Base-by-base conservation (phyloP, 352 stramenopile species). In the Pilasporangium apinafurcum region DNA sequence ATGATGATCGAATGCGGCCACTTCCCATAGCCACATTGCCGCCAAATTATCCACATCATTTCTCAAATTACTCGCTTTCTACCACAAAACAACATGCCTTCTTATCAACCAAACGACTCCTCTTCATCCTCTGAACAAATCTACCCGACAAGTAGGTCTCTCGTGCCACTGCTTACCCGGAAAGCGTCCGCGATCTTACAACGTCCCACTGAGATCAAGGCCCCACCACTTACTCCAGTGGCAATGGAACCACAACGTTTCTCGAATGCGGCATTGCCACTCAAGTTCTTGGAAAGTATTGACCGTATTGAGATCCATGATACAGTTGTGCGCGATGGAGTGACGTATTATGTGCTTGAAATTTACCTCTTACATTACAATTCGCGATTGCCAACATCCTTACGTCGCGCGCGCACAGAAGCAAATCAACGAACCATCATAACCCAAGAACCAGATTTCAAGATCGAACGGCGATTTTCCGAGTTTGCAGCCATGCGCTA, bases 401-500 rank as follows among this genome's bases (percentile, higher is more conserved):
- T 70, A 48, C 67, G 67, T 43, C 69, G 68, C 48, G 60, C 60
- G 16, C 67, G 61, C 21, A 8, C 14, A 10, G 50, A 63, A 29
- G 59, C 53, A 12, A 44, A 51, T 21, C 54, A 49, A 16, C 17
- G 17, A 12, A 37, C 37, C 44, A 16, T 16, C 5, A n/a, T n/a
- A 12, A 34, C 30, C 25, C 45, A 55, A n/a, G 32, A 52, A 39
- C 70, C 74, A 4, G 74, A 83, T 45, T 79, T 69, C 39, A 57
- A 54, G 6, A 58, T 86, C 31, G 56, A 84, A 45, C 59, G 64
- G n/a, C 70, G 70, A 28, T 86, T 79, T 52, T 81, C 70, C 17
- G 70, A 86, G 25, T 86, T 86, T 33, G 51, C 54, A 22, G 60
- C 65, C 42, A 48, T 87, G 31, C 63, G 68, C 9, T 49, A 61